These are phyloP conservation scores for Colletotrichum phormii DNA, from an alignment of 2,329 filamentous ascomycete genomes.

Conservation along the genomic window DNA sequence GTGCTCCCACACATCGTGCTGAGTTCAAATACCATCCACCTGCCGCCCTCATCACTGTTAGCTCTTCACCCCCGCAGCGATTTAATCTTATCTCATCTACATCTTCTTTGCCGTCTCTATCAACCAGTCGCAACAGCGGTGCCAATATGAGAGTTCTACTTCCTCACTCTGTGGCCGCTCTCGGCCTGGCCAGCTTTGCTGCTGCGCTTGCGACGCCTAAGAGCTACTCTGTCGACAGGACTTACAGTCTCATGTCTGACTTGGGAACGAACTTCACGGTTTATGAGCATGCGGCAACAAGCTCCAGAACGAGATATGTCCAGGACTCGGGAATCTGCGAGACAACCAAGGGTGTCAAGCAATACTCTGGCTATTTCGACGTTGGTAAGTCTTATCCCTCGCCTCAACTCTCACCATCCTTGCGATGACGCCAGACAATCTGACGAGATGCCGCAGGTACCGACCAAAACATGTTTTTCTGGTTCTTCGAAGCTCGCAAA, in stretches of 20 bases:
- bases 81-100: neutral
- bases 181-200: conserved; percentile 18
- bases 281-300: conserved; percentile 60
- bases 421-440: conserved; percentile 36
- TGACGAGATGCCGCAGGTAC: conserved; percentile 29
- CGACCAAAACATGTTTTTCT: conserved; percentile 57
- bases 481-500: conserved; percentile 52
- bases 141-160: neutral
- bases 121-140: neutral
- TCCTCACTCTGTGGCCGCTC: neutral
- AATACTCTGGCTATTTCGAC: conserved; percentile 63
- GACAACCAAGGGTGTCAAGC: conserved; percentile 61
- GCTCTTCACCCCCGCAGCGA: neutral
- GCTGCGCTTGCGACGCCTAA: conserved; percentile 1
- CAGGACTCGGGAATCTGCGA: conserved; percentile 64
- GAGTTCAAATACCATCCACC: conserved; percentile 16
- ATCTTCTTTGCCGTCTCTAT: neutral
- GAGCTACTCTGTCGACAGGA: conserved; percentile 32
- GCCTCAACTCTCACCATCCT: neutral
- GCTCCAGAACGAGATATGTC: conserved; percentile 58
- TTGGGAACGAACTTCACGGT: conserved; percentile 51
- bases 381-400: conserved; percentile 46
- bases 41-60: neutral
- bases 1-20: neutral
- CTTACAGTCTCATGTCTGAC: conserved; percentile 31